Percentiles rank a stretch among this genome's conserved stretches.
phyloP scores from a whole-genome alignment of 148 eudicot species.

The Rhododendron henanense region DNA sequence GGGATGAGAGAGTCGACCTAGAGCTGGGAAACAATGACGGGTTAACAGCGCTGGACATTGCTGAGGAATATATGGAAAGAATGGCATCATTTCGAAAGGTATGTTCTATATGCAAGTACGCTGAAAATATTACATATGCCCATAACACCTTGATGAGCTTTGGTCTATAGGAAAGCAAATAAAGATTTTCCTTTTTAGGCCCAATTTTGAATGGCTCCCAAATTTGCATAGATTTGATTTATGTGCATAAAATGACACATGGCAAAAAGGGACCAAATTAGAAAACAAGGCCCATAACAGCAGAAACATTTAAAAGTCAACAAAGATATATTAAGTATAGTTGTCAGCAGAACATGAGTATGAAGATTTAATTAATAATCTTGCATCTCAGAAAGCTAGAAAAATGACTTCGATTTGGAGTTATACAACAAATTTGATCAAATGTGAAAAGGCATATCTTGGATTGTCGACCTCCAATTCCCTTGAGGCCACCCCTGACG shows the following conservation, averaged over 20 bases:
- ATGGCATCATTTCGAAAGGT: slow-evolving; percentile 22
- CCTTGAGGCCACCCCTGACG: not conserved
- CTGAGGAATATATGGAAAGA: slow-evolving; percentile 23
- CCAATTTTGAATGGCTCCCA: not conserved
- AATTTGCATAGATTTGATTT: not conserved
- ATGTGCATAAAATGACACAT: not conserved
- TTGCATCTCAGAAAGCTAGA: not conserved
- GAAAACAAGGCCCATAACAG: not conserved
- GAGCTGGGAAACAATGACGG: slow-evolving; percentile 14
- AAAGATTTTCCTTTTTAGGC: not conserved
- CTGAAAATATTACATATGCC: not conserved
- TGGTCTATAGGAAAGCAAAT: not conserved
- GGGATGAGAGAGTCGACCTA: slow-evolving; percentile 17
- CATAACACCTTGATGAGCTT: not conserved
- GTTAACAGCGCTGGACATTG: slow-evolving; percentile 29
- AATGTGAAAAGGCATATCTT: not conserved
- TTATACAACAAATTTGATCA: not conserved
- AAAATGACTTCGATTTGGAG: not conserved
- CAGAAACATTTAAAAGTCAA: not conserved
- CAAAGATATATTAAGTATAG: no score
- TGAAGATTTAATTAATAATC: not conserved
- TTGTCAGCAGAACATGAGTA: no score
- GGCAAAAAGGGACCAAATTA: not conserved
- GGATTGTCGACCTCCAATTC: not conserved
- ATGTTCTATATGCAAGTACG: not conserved